Base-by-base conservation (phyloP, 805 yeast genomes). In the Yarrowia alimentaria region DNA sequence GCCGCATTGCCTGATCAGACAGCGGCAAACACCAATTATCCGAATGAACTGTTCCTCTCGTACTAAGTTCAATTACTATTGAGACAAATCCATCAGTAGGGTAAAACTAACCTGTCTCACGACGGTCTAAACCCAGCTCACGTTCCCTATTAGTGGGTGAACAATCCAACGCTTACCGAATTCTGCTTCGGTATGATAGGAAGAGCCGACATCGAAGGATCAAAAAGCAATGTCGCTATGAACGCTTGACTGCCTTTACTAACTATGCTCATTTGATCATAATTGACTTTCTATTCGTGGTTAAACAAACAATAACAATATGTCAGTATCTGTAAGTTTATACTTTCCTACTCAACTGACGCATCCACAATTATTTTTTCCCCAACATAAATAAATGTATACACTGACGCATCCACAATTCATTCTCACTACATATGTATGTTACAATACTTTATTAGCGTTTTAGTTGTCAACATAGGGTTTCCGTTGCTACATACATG, bases 101-200 rank as follows among this genome's bases (percentile, higher is more conserved):
- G 71, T 66, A 66, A 68, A 68, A 66, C 70, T 67, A 66, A 67
- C 70, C 71, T 65, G 71, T 68, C 70, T 68, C 71, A 68, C 70
- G 71, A 68, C 72, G 69, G 69, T 67, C 70, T 68, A 67, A 66
- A 67, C 71, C 60, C 60, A 58, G 61, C 61, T 69, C 72, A 68
- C 72, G 71, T 67, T 69, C 73, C 72, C 71, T 65, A 66, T 68
- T 68, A 67, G 70, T 68, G 72, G 72, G 71, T 67, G 71, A 66
- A 69, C 72, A 69, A 68, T 69, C 71, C 71, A 68, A 68, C 72
- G 69, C 68, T 65, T 65, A 63, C 68, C 70, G 68, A 67, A 68
- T 66, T 68, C 72, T 70, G 74, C 74, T 69, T 69, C 73, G 71
- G 72, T 67, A 70, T 68, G 74, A 70, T 68, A 70, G 73, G 72